phyloP scores from a whole-genome alignment of 164 flowering plant genomes.

The Santalum album region DNA sequence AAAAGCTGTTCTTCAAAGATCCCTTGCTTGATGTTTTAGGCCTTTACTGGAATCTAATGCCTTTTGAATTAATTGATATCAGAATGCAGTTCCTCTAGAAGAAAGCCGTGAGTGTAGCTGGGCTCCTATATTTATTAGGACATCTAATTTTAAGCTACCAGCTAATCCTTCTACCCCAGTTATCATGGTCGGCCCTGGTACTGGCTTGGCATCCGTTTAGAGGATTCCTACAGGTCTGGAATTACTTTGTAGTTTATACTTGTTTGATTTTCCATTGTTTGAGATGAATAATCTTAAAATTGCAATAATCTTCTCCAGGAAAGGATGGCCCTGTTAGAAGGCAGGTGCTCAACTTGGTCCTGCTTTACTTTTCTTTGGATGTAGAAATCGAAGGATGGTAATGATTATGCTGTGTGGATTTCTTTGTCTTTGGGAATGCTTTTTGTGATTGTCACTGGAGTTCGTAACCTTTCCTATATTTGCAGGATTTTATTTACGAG shows the following conservation, averaged over 20 bases:
- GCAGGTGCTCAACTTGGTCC: conserved; percentile 67
- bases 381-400: conserved; percentile 81
- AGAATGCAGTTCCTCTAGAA: conserved; percentile 67
- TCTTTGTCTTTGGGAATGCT: not conserved
- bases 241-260: not conserved
- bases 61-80: conserved; percentile 8
- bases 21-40: no score
- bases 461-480: not conserved
- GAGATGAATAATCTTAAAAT: not conserved
- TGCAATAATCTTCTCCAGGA: conserved; percentile 40
- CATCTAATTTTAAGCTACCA: conserved; percentile 77
- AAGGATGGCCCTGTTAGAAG: conserved; percentile 58
- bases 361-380: conserved; percentile 75
- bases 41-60: conserved; percentile 4
- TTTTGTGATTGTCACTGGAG: not conserved
- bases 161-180: conserved; percentile 54
- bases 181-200: conserved; percentile 85
- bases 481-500: conserved; percentile 86
- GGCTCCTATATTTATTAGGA: conserved; percentile 77
- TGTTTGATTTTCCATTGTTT: not conserved
- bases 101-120: conserved; percentile 51
- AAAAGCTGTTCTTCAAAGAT: no score
- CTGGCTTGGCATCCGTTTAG: conserved; percentile 92
- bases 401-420: not conserved
- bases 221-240: conserved; percentile 74